Conservation (phyloP, 1,139 yeast species). For the Nakaseomyces kungkrabaensis region DNA sequence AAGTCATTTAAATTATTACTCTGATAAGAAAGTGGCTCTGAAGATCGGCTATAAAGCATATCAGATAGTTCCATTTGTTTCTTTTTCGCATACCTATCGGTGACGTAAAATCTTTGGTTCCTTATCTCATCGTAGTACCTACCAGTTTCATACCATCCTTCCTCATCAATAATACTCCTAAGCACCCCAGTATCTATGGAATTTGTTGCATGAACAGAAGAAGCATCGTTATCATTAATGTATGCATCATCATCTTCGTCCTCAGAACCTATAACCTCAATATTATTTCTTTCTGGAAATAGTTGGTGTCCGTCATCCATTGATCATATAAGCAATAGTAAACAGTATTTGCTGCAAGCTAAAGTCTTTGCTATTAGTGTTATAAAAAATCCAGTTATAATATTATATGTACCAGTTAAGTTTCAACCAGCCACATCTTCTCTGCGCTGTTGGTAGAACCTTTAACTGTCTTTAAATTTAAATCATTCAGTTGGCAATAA, state of each 20-base stretch:
- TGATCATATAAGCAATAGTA: neutral
- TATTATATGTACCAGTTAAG: too few species aligned
- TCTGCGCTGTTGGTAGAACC: too few species aligned
- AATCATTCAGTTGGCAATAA: too few species aligned
- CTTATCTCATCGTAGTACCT: conserved; percentile 13
- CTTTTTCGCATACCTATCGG: conserved; percentile 11
- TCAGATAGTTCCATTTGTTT: conserved; percentile 4
- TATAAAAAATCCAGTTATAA: too few species aligned
- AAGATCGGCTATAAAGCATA: conserved; percentile 4
- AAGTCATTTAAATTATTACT: conserved; percentile 11
- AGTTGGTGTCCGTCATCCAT: conserved; percentile 1
- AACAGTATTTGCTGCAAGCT: too few species aligned
- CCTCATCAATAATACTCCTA: conserved; percentile 14
- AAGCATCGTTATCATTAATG: neutral
- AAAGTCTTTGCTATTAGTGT: too few species aligned
- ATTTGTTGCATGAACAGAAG: neutral
- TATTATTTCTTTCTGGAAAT: neutral
- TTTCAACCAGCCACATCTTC: too few species aligned
- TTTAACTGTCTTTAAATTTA: too few species aligned
- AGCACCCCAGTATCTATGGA: conserved; percentile 12
- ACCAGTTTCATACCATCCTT: conserved; percentile 14
- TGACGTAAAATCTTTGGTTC: conserved; percentile 17
- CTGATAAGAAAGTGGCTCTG: conserved; percentile 2
- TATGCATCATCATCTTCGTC: neutral
- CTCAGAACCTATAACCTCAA: neutral